Base-by-base conservation (phyloP, 108 stramenopile species). In the Conticribra guillardii region DNA sequence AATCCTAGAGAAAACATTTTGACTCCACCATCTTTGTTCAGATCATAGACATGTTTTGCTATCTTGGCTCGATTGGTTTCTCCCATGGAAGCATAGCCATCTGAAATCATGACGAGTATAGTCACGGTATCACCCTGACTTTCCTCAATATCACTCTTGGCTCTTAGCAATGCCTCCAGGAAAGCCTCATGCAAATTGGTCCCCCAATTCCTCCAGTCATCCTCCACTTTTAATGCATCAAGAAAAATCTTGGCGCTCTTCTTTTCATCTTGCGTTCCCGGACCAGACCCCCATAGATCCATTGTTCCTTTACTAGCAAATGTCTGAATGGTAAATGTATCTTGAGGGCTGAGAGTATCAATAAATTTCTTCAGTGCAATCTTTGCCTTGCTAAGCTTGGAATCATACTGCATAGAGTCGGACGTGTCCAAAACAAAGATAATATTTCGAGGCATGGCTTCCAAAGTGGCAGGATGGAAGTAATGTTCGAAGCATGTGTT, bases 401-500 rank as follows among this genome's bases (percentile, higher is more conserved):
- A 5, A 17, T 63, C 23, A 31, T 49, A 21, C 16, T 15, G 7
- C 27, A 28, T 48, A 2, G 32, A 29, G 0, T 63, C 47, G n/a
- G 46, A 49, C 11, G 45, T 45, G 45, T 63, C 61, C 2, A 63
- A 16, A 1, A 63, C 19, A 19, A 63, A 63, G 1, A 63, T 30
- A 30, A 63, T 48, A n/a, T 63, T 63, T 28, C 61, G 8, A 2
- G 61, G 61, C 61, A 63, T 63, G 17, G 61, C 46, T 16, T 48
- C 24, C 18, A 49, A 49, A 14, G 61, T 48, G 4, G 61, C 23
- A 27, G 61, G 61, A 24, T 30, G 24, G 19, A 63, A 63, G 48
- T 30, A 63, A 48, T 63, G 61, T 26, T 63, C 61, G 44, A 63
- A 63, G 47, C 61, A 63, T 49, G 46, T 28, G 14, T 46, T 46